Evolutionary conservation across 2,329 filamentous ascomycete genomes (phyloP), one percentile per base, ranked within the genome.

Genomic region (Lachnellula arida): DNA sequence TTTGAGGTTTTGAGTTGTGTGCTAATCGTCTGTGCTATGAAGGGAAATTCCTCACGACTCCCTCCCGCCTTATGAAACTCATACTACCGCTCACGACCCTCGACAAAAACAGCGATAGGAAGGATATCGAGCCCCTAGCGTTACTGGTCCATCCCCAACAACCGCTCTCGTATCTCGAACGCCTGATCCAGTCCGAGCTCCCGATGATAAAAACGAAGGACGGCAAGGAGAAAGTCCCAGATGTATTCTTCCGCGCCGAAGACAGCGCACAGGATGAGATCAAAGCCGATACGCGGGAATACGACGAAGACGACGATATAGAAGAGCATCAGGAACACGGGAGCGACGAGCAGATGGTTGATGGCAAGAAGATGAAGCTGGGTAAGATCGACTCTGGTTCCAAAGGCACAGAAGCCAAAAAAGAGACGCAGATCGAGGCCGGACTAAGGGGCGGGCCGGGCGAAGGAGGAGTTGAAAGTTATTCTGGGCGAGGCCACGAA

Each of bases 131-230:
- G 64, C 91, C 91, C 0, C 77, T 96, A 12, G 91, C 91, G 0
- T 80, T 96, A 0, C 82, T 96, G 2, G 81, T 96, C 0, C 92
- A 96, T 65, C 91, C 92, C 0, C 89, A 95, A 60, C 92, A 97
- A 68, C 92, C 92, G 0, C 79, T 97, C 3, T 96, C 90, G 8
- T 96, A 96, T 70, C 84, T 96, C 43, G 90, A 96, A 70, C 84
- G 90, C 8, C 76, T 97, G 3, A 92, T 97, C 47, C 92, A 96
- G 68, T 88, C 90, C 52, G 92, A 96, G 71, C 77, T 96, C 0
- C 82, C 83, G 0, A 76, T 93, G 4, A 77, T 81, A 1, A 80
- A 80, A 1, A 76, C 80, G 1, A 80, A 81, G 55, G 72, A 84
- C 48, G 82, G 86, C 8, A 81, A 83, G 6, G 84, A 90, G 60